phyloP scores from a whole-genome alignment of 2,329 filamentous ascomycete genomes.

The Ophiostoma novo-ulmi region DNA sequence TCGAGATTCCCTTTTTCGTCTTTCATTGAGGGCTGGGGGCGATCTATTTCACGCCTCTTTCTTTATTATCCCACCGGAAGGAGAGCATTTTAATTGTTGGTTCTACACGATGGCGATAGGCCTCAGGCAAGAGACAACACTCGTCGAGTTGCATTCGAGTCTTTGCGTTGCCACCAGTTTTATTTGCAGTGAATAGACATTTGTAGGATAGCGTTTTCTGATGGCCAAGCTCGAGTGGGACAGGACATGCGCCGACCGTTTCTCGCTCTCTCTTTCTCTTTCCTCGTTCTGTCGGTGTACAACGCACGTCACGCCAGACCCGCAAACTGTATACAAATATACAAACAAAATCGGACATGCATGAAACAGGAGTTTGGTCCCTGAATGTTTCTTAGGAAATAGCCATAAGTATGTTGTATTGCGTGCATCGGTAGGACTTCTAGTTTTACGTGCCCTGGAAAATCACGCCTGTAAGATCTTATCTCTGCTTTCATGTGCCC shows the following conservation, averaged over 20 bases:
- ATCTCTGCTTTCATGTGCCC: background rate
- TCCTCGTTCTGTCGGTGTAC: constrained; percentile 4
- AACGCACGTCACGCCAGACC: background rate
- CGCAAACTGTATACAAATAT: background rate
- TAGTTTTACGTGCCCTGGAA: background rate
- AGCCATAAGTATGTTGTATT: background rate
- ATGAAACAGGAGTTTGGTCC: constrained; percentile 6
- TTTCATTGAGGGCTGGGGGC: background rate
- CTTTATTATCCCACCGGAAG: background rate
- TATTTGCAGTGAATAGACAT: background rate
- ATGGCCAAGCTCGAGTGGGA: constrained; percentile 1
- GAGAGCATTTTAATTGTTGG: background rate
- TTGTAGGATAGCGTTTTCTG: background rate
- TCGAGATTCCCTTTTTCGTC: background rate
- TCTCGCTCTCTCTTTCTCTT: background rate
- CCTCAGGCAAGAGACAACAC: background rate
- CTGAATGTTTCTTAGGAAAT: background rate
- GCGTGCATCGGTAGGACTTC: background rate
- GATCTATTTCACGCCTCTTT: background rate
- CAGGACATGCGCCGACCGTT: background rate
- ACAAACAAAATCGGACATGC: background rate
- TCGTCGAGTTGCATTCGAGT: background rate
- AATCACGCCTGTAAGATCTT: constrained; percentile 1
- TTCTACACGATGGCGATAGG: background rate
- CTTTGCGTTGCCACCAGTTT: no score